phyloP scores from a whole-genome alignment of 371 early-diverging fungal species.

The Mortierella sp. region DNA sequence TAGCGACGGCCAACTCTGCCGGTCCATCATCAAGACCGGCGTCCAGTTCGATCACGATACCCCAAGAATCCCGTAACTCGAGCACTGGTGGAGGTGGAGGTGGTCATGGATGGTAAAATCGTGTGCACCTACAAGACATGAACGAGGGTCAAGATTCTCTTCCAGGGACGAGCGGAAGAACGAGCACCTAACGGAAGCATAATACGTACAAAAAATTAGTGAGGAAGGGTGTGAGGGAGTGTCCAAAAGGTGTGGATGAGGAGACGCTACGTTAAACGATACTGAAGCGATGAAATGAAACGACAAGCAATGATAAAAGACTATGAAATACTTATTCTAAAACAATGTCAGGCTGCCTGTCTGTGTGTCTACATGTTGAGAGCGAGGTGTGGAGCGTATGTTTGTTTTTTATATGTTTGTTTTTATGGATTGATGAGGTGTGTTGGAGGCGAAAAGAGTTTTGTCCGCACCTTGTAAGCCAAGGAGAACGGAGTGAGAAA shows the following conservation, averaged over 20 bases:
- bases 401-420: neutral
- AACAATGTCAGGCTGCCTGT: neutral
- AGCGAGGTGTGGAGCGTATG: neutral
- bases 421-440: neutral
- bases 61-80: conserved; percentile 35
- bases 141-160: conserved; percentile 1
- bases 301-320: conserved; percentile 4
- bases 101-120: conserved; percentile 12
- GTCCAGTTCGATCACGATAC: conserved; percentile 18
- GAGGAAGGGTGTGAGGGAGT: neutral
- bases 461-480: neutral
- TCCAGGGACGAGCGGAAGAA: neutral
- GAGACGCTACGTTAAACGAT: neutral
- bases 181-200: neutral
- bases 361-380: neutral
- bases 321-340: neutral
- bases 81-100: conserved; percentile 24
- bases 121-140: neutral
- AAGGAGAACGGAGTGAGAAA: neutral
- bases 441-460: neutral
- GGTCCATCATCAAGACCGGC: conserved; percentile 16
- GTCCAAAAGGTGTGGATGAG: neutral
- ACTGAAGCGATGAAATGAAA: neutral
- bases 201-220: neutral
- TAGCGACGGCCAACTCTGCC: conserved; percentile 6